Conservation (phyloP, 768 basidiomycete genomes). For the Lactarius quietus region DNA sequence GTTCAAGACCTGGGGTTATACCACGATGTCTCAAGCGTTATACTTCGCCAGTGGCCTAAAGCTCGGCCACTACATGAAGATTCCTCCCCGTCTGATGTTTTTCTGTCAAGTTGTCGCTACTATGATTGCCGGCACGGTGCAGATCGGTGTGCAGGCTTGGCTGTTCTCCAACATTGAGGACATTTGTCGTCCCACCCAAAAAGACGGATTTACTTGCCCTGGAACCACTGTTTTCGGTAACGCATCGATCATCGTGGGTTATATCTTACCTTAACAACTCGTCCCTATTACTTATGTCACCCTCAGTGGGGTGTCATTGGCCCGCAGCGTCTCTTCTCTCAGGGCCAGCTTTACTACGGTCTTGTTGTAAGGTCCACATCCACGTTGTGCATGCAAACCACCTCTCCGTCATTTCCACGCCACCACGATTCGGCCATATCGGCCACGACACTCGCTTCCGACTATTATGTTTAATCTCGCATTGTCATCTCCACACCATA, state of each 20-base stretch:
- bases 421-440: too few relatives aligned
- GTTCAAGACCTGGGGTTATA: too few relatives aligned
- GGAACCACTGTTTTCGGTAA: conserved; percentile 70
- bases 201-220: too few relatives aligned
- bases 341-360: too few relatives aligned
- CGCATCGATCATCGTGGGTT: conserved; percentile 65
- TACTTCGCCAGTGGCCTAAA: conserved; percentile 74
- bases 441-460: too few relatives aligned
- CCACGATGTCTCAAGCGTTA: conserved; percentile 63
- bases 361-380: too few relatives aligned
- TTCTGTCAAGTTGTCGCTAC: conserved; percentile 63
- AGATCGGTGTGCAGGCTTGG: conserved; percentile 75
- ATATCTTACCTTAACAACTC: not conserved
- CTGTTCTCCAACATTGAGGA: conserved; percentile 66
- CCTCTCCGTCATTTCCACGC: too few relatives aligned
- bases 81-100: conserved; percentile 75
- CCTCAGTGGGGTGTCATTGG: conserved; percentile 47
- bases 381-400: too few relatives aligned
- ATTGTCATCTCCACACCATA: too few relatives aligned
- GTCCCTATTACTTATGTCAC: not conserved
- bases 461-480: too few relatives aligned
- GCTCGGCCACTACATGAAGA: conserved; percentile 68
- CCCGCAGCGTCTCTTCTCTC: too few relatives aligned
- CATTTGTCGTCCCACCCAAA: conserved; percentile 53
- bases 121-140: conserved; percentile 64